Evolutionary conservation across 192 early-diverging fungal species (phyloP).

Genomic region (Coemansia erecta): DNA sequence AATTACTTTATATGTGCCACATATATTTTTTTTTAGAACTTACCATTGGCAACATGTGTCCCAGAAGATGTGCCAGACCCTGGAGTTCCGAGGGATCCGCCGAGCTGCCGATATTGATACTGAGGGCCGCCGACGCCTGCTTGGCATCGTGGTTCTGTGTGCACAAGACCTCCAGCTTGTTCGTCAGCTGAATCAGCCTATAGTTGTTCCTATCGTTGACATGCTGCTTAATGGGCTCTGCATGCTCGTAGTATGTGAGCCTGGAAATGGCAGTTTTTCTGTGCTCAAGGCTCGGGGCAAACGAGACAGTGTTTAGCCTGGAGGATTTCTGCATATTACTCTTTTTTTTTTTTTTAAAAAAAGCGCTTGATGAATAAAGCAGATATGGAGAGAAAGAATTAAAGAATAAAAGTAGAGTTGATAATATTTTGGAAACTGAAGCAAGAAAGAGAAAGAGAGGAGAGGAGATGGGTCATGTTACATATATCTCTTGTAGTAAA

Average conservation of each 20-base stretch:
- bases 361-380: too few relatives aligned
- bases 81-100: slow-evolving; percentile 57
- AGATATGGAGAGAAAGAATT: too few relatives aligned
- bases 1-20: neutral
- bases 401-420: too few relatives aligned
- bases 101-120: slow-evolving; percentile 60
- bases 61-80: slow-evolving; percentile 66
- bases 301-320: too few relatives aligned
- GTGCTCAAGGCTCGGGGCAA: too few relatives aligned
- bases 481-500: too few relatives aligned
- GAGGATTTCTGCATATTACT: too few relatives aligned
- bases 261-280: neutral
- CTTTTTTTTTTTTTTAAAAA: too few relatives aligned
- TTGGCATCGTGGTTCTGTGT: slow-evolving; percentile 54
- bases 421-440: too few relatives aligned
- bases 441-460: too few relatives aligned
- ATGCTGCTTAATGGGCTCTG: slow-evolving; percentile 34
- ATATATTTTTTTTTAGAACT: neutral
- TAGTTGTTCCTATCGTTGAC: slow-evolving; percentile 56
- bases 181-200: slow-evolving; percentile 54
- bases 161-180: slow-evolving; percentile 57
- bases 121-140: slow-evolving; percentile 55
- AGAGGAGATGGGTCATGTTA: too few relatives aligned
- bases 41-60: slow-evolving; percentile 63
- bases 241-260: slow-evolving; percentile 11